Evolutionary conservation across 1,284 basidiomycete species (phyloP).

Genomic region (Heliocybe sulcata): DNA sequence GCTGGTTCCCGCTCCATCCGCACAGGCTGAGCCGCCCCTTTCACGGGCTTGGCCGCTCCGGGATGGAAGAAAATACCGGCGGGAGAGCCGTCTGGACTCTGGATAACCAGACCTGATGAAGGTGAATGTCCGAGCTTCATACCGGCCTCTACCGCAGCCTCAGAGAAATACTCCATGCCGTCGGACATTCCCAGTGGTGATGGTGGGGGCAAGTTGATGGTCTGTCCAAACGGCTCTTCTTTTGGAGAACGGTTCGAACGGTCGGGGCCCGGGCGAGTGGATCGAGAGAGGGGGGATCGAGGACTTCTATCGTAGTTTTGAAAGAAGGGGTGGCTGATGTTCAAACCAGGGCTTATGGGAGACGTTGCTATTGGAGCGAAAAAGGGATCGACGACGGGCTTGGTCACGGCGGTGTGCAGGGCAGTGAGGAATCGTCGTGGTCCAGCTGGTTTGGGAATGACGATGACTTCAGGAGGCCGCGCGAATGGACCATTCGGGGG

Average conservation of each 20-base stretch:
- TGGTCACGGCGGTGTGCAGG: constrained; percentile 79
- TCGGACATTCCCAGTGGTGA: constrained; percentile 74
- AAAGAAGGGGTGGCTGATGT: constrained; percentile 35
- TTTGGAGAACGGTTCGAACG: constrained; percentile 49
- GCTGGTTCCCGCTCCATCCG: constrained; percentile 1
- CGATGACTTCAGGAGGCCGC: constrained; percentile 75
- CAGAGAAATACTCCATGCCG: constrained; percentile 84
- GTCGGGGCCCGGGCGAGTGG: constrained; percentile 52
- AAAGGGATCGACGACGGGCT: constrained; percentile 81
- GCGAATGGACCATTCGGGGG: constrained; percentile 32
- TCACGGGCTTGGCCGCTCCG: constrained; percentile 29
- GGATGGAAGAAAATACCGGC: constrained; percentile 96
- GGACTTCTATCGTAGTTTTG: constrained; percentile 20
- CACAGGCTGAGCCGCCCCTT: not conserved
- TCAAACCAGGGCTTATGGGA: constrained; percentile 63
- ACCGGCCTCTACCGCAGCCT: constrained; percentile 33
- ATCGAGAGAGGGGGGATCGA: constrained; percentile 32
- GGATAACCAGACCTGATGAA: constrained; percentile 85
- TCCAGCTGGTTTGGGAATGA: constrained; percentile 92
- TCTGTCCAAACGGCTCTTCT: constrained; percentile 27
- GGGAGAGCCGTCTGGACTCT: constrained; percentile 88
- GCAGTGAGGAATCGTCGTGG: constrained; percentile 87
- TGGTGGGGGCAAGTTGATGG: constrained; percentile 42
- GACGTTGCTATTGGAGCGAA: constrained; percentile 91
- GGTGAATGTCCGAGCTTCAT: constrained; percentile 70